Evolutionary conservation across 257 asterid species (phyloP), one percentile per base, ranked within the genome.

Genomic region (Galeopsis tetrahit): DNA sequence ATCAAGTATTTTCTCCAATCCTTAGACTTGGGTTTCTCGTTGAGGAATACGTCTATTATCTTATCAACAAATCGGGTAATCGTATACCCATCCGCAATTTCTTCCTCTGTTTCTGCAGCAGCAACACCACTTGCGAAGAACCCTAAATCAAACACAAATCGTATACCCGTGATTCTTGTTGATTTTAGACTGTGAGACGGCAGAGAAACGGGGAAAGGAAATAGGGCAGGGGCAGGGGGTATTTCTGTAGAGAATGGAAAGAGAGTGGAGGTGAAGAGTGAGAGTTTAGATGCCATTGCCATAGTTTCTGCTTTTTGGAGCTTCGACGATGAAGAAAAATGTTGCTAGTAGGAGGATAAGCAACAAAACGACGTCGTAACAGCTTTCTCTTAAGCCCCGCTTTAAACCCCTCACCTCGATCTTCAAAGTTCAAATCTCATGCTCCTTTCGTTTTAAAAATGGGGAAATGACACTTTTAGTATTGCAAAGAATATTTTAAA

Each of bases 1-100:
- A 93, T 89, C 85, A 90, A 75, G 75, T 85, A 90, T 28, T 67
- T 86, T 72, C 74, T 91, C 98, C 98, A 93, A 55, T 93, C 92
- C 68, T 82, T 90, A 46, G 96, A 74, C 82, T 87, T 90, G 60
- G 95, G 96, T 69, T 90, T 93, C 91, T 93, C 96, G 80, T 83
- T 73, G 82, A 90, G 34, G 81, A 93, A 93, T 68, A 90, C 78
- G 39, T 89, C 96, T 72, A 93, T 93, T n/a, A 93, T 75, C 82
- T 86, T 93, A 71, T 93, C 98, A 66, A 96, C 87, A 64, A 93
- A 87, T 17, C 89, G 88, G 76, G 95, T 90, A 46, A 89, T 82
- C 42, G 98, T 90, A 77, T 74, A 80, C 38, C 98, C 98, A 9
- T 87, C 86, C 11, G 97, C 96, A 80, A 93, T 78, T 81, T 71